A percentile compares a stretch with the other conserved stretches of the same genome.
Evolutionary conservation across 495 filamentous ascomycete species (phyloP).

Genomic region (Clavariopsis aquatica): DNA sequence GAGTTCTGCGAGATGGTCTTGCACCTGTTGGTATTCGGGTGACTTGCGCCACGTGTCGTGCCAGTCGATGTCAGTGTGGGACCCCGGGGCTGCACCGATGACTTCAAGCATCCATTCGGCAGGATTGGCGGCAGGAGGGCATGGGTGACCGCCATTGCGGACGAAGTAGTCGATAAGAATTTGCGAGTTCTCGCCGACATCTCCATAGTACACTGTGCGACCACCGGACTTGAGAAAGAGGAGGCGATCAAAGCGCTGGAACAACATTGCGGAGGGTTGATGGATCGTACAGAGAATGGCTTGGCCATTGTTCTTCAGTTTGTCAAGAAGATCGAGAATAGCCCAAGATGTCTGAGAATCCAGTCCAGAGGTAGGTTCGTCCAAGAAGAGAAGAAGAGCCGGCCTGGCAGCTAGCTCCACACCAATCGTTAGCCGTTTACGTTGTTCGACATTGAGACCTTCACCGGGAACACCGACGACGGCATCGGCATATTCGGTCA

Average conservation of each 20-base stretch:
- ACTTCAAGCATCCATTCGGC: constrained; percentile 97
- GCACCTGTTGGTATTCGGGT: constrained; percentile 66
- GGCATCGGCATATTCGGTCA: constrained; percentile 85
- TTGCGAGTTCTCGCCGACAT: constrained; percentile 77
- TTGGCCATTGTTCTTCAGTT: constrained; percentile 79
- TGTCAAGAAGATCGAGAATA: constrained; percentile 75
- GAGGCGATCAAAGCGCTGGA: constrained; percentile 87
- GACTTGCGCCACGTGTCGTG: constrained; percentile 75
- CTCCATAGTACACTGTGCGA: constrained; percentile 86
- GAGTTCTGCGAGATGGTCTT: constrained; percentile 68
- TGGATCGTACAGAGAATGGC: constrained; percentile 92
- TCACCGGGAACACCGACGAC: constrained; percentile 85
- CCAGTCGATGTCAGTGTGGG: constrained; percentile 77
- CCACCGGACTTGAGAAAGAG: constrained; percentile 82
- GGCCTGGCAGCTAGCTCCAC: constrained; percentile 92
- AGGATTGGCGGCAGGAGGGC: constrained; percentile 77
- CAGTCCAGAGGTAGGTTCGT: constrained; percentile 83
- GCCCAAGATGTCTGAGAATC: constrained; percentile 87
- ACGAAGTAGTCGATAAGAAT: constrained; percentile 79
- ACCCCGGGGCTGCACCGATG: constrained; percentile 88
- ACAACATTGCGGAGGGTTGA: constrained; percentile 86
- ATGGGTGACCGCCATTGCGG: constrained; percentile 70
- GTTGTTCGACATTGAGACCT: constrained; percentile 90
- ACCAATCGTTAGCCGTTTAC: constrained; percentile 86
- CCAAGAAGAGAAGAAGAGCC: constrained; percentile 83